Conservation (phyloP, 2,329 filamentous ascomycete genomes). For the Aspergillus sp. region DNA sequence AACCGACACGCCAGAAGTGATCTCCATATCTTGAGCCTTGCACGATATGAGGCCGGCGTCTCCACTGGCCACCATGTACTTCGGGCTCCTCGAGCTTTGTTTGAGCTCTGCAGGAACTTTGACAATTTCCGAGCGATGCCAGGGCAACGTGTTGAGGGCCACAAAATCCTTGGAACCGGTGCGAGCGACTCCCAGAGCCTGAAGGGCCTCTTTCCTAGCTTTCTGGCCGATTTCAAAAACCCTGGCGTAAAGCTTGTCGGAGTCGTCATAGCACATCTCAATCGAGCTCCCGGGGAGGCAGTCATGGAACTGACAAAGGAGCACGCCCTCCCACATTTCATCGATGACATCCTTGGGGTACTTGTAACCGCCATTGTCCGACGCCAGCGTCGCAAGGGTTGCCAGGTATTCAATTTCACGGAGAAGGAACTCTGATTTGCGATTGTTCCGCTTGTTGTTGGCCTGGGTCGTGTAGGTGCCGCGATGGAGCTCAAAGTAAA, state of each 20-base stretch:
- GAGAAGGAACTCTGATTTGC: conserved; percentile 78
- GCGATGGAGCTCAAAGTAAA: conserved; percentile 96
- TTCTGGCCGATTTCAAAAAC: conserved; percentile 75
- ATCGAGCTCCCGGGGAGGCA: conserved; percentile 93
- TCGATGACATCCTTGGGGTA: conserved; percentile 96
- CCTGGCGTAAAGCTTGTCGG: conserved; percentile 80
- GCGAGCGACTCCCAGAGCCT: conserved; percentile 63
- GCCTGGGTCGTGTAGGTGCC: conserved; percentile 97
- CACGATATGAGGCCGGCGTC: conserved; percentile 44
- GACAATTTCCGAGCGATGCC: conserved; percentile 74
- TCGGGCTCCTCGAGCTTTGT: conserved; percentile 18
- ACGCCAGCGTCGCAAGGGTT: conserved; percentile 75
- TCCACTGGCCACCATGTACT: conserved; percentile 49
- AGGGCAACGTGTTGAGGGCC: conserved; percentile 83
- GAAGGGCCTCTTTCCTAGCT: conserved; percentile 68
- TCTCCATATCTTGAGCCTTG: conserved; percentile 22
- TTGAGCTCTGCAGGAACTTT: conserved; percentile 51
- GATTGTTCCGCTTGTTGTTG: conserved; percentile 95
- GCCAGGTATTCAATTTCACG: conserved; percentile 86
- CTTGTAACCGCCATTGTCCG: conserved; percentile 63
- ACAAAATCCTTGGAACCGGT: conserved; percentile 49
- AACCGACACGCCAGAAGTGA: conserved; percentile 43
- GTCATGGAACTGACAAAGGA: conserved; percentile 97
- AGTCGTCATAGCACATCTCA: conserved; percentile 98
- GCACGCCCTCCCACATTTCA: conserved; percentile 87